These are phyloP conservation scores for Xylaria palmicola DNA, from an alignment of 495 filamentous ascomycete genomes.

Conservation along the genomic window DNA sequence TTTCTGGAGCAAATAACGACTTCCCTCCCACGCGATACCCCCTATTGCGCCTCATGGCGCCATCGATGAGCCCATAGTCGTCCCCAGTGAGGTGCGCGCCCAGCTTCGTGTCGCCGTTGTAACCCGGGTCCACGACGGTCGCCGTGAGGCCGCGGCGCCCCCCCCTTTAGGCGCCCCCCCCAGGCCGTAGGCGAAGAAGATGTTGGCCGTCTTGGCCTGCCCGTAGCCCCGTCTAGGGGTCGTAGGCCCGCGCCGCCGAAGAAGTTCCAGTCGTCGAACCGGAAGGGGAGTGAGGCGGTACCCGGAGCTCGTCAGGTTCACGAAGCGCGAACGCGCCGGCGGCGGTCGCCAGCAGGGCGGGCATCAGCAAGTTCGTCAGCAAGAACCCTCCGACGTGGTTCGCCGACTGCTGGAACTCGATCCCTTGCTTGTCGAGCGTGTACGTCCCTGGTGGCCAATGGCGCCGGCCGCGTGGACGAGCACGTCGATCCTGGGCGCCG, in stretches of 20 bases:
- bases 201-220: conserved; percentile 59
- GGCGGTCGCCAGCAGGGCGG: conserved; percentile 39
- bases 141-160: conserved; percentile 18
- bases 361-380: conserved; percentile 55
- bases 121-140: conserved; percentile 46
- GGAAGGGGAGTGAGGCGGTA: conserved; percentile 43
- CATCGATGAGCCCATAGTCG: conserved; percentile 24
- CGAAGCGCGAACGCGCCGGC: conserved; percentile 31
- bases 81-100: conserved; percentile 19
- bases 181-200: conserved; percentile 54
- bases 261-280: conserved; percentile 54
- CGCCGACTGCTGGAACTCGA: conserved; percentile 59
- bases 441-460: conserved; percentile 52
- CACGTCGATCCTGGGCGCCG: conserved; percentile 56
- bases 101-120: conserved; percentile 36
- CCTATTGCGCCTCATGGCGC: conserved; percentile 30
- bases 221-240: conserved; percentile 50
- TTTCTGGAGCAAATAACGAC: no score
- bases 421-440: conserved; percentile 43
- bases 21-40: conserved; percentile 18
- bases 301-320: conserved; percentile 42
- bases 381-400: conserved; percentile 63
- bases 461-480: conserved; percentile 70
- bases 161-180: conserved; percentile 39
- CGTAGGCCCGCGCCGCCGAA: conserved; percentile 37